These are phyloP conservation scores for Amylocarpus encephaloides DNA, from an alignment of 2,329 filamentous ascomycete genomes.

Conservation along the genomic window DNA sequence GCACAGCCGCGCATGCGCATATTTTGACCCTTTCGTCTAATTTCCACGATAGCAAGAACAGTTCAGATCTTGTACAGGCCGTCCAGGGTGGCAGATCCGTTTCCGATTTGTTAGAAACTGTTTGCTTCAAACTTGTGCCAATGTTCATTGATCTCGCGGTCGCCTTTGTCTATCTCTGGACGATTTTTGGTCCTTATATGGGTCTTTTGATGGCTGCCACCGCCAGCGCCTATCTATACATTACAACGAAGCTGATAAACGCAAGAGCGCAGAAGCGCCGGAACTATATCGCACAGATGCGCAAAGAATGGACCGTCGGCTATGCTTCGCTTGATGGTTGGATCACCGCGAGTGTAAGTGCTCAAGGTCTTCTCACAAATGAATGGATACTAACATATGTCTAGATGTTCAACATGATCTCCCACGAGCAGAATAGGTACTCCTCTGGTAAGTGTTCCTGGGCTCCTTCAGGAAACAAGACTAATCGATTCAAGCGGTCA, in stretches of 20 bases:
- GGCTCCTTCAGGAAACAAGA: constrained; percentile 27
- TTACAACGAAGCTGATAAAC: constrained; percentile 36
- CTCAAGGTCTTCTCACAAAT: not conserved
- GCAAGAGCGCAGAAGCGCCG: constrained; percentile 30
- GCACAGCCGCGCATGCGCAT: constrained; percentile 56
- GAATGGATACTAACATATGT: constrained; percentile 1
- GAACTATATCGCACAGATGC: constrained; percentile 29
- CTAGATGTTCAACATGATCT: constrained; percentile 47
- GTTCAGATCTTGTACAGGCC: constrained; percentile 57
- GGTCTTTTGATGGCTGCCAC: constrained; percentile 42
- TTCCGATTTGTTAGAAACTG: constrained; percentile 51
- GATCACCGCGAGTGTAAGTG: constrained; percentile 34
- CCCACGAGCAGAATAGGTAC: constrained; percentile 48
- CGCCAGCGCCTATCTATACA: constrained; percentile 45
- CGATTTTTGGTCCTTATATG: constrained; percentile 57
- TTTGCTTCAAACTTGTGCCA: constrained; percentile 54
- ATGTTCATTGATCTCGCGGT: constrained; percentile 56
- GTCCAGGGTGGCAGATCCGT: constrained; percentile 58
- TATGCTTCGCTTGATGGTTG: constrained; percentile 35
- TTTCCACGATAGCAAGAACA: constrained; percentile 61
- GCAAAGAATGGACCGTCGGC: constrained; percentile 34
- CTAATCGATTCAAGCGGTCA: constrained; percentile 30
- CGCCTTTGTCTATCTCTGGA: constrained; percentile 54
- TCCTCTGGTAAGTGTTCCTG: constrained; percentile 24
- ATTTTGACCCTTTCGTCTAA: constrained; percentile 65